These are phyloP conservation scores for Brasilioporus rufonigricans DNA, from an alignment of 768 basidiomycete genomes.

Conservation along the genomic window DNA sequence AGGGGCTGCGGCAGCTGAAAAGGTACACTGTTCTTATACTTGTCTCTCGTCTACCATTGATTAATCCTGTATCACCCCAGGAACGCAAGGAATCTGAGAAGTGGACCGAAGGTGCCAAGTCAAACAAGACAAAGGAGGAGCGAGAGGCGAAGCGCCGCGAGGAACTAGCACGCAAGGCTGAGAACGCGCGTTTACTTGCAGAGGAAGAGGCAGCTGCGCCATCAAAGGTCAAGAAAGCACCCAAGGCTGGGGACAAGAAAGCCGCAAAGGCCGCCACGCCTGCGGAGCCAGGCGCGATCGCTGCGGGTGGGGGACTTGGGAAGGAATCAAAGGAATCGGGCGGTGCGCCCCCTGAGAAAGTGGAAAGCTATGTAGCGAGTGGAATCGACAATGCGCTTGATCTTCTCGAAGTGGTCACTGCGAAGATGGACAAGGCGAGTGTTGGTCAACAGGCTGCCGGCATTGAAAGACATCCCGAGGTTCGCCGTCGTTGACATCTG, in stretches of 20 bases:
- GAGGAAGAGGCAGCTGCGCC: conserved; percentile 74
- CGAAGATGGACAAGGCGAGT: conserved; percentile 91
- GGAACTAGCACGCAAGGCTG: conserved; percentile 82
- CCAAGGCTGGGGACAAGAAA: conserved; percentile 65
- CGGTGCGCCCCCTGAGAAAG: conserved; percentile 36
- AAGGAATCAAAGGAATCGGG: conserved; percentile 23
- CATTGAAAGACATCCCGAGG: conserved; percentile 92
- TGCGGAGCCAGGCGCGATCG: conserved; percentile 82
- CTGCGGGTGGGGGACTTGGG: conserved; percentile 60
- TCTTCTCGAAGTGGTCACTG: conserved; percentile 82
- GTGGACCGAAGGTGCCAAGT: conserved; percentile 69
- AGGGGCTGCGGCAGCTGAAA: conserved; percentile 55
- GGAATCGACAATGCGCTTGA: conserved; percentile 92
- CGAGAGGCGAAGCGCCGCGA: conserved; percentile 80
- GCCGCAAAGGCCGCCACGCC: conserved; percentile 50
- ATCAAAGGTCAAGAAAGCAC: conserved; percentile 57
- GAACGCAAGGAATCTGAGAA: conserved; percentile 67
- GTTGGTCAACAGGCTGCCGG: conserved; percentile 83
- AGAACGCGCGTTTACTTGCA: conserved; percentile 80
- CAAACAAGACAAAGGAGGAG: conserved; percentile 65
- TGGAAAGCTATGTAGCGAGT: conserved; percentile 76
- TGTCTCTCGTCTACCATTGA: background rate
- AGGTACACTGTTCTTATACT: conserved; percentile 38
- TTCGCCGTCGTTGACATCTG: conserved; percentile 34
- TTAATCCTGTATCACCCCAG: conserved; percentile 35